phyloP scores from a whole-genome alignment of 305 asterid genomes.

The Rubia balearica region DNA sequence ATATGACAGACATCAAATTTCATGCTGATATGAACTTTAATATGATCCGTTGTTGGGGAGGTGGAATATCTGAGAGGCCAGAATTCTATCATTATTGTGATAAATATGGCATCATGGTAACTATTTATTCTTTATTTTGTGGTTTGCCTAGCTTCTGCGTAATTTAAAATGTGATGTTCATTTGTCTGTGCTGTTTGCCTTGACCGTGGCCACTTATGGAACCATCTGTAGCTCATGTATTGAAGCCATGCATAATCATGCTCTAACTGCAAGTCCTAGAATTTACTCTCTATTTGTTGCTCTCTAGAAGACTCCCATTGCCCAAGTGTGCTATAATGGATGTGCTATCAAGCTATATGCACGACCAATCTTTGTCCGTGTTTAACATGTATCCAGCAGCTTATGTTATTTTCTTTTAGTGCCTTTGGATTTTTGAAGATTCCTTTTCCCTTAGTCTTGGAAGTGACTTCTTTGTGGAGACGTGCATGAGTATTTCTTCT shows the following conservation, averaged over 20 bases:
- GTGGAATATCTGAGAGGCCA: constrained; percentile 94
- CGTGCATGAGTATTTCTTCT: neutral
- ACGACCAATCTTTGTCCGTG: neutral
- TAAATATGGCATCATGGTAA: constrained; percentile 81
- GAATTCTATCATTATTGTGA: constrained; percentile 90
- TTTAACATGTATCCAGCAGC: neutral
- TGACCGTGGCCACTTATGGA: neutral
- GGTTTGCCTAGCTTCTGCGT: neutral
- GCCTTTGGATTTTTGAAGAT: neutral
- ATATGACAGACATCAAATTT: constrained; percentile 72
- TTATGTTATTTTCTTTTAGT: neutral
- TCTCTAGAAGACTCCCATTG: neutral
- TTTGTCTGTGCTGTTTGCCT: neutral
- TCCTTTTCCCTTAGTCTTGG: neutral
- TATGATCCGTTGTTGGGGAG: constrained; percentile 99
- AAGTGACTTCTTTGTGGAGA: neutral
- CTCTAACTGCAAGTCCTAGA: neutral
- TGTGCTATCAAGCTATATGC: neutral
- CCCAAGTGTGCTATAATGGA: neutral
- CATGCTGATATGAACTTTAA: constrained; percentile 98
- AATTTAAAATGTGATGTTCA: neutral
- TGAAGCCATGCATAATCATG: neutral
- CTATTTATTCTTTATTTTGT: constrained; percentile 1
- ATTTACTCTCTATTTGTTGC: neutral
- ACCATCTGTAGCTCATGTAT: neutral